These are phyloP conservation scores for Metschnikowia kunwiensis DNA, from an alignment of 805 yeast genomes.

Conservation along the genomic window DNA sequence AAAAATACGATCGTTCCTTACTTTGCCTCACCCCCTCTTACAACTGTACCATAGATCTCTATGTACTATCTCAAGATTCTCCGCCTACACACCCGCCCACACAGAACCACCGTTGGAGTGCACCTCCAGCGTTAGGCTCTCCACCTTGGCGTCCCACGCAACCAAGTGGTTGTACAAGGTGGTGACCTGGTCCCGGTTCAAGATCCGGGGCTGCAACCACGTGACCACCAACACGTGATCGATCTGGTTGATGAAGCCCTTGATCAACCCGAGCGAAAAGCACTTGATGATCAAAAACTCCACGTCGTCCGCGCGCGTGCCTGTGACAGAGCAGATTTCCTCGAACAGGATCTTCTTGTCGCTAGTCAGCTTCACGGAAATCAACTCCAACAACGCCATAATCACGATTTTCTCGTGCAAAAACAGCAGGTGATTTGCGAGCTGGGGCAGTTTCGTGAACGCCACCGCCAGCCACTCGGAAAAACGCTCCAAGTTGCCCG, in stretches of 20 bases:
- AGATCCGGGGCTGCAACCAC: slow-evolving; percentile 96
- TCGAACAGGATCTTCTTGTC: slow-evolving; percentile 70
- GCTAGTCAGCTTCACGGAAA: slow-evolving; percentile 71
- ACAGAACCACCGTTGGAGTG: slow-evolving; percentile 39
- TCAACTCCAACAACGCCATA: slow-evolving; percentile 85
- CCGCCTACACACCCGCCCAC: slow-evolving; percentile 31
- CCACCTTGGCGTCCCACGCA: slow-evolving; percentile 77
- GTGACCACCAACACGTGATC: slow-evolving; percentile 71
- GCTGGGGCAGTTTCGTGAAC: slow-evolving; percentile 46
- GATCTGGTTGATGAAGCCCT: slow-evolving; percentile 90
- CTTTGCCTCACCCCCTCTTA: not conserved
- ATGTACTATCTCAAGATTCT: no score
- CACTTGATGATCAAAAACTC: slow-evolving; percentile 92
- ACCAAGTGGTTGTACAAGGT: slow-evolving; percentile 70
- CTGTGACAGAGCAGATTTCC: slow-evolving; percentile 66
- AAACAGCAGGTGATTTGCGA: slow-evolving; percentile 58
- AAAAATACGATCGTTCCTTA: not conserved
- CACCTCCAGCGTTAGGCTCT: slow-evolving; percentile 47
- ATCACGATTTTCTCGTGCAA: slow-evolving; percentile 88
- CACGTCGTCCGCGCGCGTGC: slow-evolving; percentile 68
- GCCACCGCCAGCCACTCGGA: slow-evolving; percentile 46
- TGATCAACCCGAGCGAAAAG: slow-evolving; percentile 73
- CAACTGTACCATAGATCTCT: not conserved
- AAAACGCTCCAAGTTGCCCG: slow-evolving; percentile 72
- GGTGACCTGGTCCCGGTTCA: slow-evolving; percentile 76